Evolutionary conservation across 805 yeast species (phyloP).

Genomic region (Nakazawaea holstii): DNA sequence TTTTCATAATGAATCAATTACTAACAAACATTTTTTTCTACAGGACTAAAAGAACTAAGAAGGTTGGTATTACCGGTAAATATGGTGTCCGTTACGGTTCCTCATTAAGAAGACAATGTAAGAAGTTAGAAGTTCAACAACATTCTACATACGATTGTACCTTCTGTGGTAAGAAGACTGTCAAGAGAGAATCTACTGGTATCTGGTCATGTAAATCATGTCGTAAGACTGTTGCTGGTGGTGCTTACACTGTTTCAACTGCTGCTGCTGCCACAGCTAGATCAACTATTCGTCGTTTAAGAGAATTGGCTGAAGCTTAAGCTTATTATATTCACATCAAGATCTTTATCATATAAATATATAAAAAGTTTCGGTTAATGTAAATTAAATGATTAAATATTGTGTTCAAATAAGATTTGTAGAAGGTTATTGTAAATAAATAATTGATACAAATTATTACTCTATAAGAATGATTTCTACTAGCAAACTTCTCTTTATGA

Average conservation of each 20-base stretch:
- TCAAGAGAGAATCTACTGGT: conserved; percentile 97
- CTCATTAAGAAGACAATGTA: conserved; percentile 98
- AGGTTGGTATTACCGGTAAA: conserved; percentile 99
- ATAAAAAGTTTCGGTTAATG: conserved; percentile 9
- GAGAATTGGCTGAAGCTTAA: conserved; percentile 99
- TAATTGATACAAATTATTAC: neutral
- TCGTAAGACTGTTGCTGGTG: conserved; percentile 98
- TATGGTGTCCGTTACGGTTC: conserved; percentile 99
- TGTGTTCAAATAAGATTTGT: neutral
- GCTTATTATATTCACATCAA: conserved; percentile 18
- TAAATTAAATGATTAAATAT: conserved; percentile 11
- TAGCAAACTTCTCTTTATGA: no score
- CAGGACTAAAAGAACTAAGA: conserved; percentile 99
- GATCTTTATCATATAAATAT: conserved; percentile 1
- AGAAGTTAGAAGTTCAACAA: conserved; percentile 98
- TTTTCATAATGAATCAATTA: conserved; percentile 15
- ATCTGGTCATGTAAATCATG: conserved; percentile 98
- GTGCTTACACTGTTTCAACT: conserved; percentile 99
- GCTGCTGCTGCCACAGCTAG: conserved; percentile 99
- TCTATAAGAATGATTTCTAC: neutral
- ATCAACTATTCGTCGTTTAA: conserved; percentile 99
- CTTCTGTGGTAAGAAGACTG: conserved; percentile 99
- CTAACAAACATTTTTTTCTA: conserved; percentile 31
- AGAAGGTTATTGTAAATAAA: neutral
- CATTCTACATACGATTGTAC: conserved; percentile 99